Evolutionary conservation across 2,329 filamentous ascomycete genomes (phyloP), one percentile per base, ranked within the genome.

Genomic region (Xylaria sp.): DNA sequence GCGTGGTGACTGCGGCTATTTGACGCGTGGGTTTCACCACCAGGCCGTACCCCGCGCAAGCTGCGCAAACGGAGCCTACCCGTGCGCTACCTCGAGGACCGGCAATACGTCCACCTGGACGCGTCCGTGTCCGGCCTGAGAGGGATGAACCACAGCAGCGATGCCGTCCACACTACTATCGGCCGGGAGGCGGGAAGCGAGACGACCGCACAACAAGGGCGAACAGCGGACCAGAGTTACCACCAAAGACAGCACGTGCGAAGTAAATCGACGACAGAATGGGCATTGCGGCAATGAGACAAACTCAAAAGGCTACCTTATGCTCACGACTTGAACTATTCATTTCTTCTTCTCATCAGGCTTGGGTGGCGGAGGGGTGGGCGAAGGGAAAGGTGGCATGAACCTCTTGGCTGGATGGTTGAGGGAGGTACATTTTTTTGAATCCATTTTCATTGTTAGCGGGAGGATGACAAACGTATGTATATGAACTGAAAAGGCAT

Each of bases 1-100:
- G 90, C 91, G 45, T 95, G 92, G 92, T 95, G 83, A 87, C 78
- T 74, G 65, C 71, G 73, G 47, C 71, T 72, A 42, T 70, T 76
- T 65, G 74, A 75, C 67, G 75, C 74, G 62, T 74, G 73, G 68
- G 60, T 65, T 59, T 69, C 58, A 49, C 60, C 64, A 50, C 58
- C 68, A 56, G 70, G 67, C 57, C 75, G 75, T 56, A 70, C 68
- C 60, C 76, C 78, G 55, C 75, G 79, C 62, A 83, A 80, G 70
- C 75, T 82, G 58, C 78, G 74, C 66, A 83, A 83, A 71, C 76
- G 74, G 63, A 76, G 74, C 61, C 75, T 68, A 35, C 76, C 76
- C 6, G 69, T 61, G 37, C 71, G 67, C 17, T 73, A 72, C 67
- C 66, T 55, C 28, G 60, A 58, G 40, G 61, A 67, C 6, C 74